Conservation (phyloP, 805 yeast genomes). For the Lipomyces yamadae region DNA sequence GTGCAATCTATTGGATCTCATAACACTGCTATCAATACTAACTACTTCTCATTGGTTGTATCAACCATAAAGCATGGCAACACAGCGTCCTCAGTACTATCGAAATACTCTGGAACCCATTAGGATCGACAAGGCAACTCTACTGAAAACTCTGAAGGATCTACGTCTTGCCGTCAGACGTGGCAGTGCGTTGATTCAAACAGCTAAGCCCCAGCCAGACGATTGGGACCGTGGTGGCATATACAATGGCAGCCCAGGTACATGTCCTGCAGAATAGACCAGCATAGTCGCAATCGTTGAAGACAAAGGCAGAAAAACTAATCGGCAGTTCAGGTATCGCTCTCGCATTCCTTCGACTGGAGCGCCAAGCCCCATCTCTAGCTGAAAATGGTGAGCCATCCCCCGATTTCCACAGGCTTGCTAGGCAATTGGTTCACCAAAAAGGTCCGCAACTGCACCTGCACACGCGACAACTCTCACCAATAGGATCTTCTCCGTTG, state of each 20-base stretch:
- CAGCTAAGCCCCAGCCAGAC: background rate
- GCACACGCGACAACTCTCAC: conserved; percentile 3
- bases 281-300: background rate
- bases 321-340: background rate
- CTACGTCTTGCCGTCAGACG: conserved; percentile 6
- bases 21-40: background rate
- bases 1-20: background rate
- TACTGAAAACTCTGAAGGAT: background rate
- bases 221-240: background rate
- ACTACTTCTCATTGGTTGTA: background rate
- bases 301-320: background rate
- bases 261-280: background rate
- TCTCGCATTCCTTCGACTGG: conserved; percentile 8
- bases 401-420: background rate
- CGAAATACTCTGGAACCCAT: conserved; percentile 4
- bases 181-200: conserved; percentile 1
- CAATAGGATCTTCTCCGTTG: conserved; percentile 2
- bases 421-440: background rate
- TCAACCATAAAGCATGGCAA: background rate
- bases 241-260: conserved; percentile 1
- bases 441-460: background rate
- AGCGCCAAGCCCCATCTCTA: background rate
- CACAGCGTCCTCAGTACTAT: conserved; percentile 4
- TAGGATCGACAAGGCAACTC: conserved; percentile 7
- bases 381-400: background rate